Evolutionary conservation across 257 asterid species (phyloP).

Genomic region (Asclepias syriaca): DNA sequence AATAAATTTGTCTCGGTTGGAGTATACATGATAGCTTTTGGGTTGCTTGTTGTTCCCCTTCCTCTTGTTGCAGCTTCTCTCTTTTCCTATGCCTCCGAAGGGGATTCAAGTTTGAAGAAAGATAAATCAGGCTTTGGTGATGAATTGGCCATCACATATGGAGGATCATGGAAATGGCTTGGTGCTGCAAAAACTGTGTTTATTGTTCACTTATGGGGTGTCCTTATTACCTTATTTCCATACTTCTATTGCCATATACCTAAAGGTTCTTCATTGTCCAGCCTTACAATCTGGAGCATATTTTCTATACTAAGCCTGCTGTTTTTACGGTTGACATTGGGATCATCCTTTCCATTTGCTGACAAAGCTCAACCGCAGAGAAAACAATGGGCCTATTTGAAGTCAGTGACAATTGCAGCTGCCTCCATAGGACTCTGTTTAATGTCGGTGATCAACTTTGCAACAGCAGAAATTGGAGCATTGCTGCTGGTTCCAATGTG

Average conservation of each 20-base stretch:
- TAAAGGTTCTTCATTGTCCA: conserved; percentile 42
- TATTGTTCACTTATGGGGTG: conserved; percentile 75
- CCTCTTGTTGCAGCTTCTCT: conserved; percentile 89
- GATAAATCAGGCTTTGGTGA: conserved; percentile 24
- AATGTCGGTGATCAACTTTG: conserved; percentile 90
- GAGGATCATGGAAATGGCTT: conserved; percentile 84
- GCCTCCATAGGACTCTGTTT: conserved; percentile 81
- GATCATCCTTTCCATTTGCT: conserved; percentile 27
- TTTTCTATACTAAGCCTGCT: conserved; percentile 49
- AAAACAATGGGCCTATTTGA: conserved; percentile 64
- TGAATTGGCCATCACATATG: conserved; percentile 28
- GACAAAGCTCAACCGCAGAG: conserved; percentile 22
- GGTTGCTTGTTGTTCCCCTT: conserved; percentile 77
- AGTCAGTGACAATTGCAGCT: conserved; percentile 70
- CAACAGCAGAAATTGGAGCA: conserved; percentile 91
- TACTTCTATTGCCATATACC: conserved; percentile 41
- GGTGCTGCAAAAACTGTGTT: conserved; percentile 65
- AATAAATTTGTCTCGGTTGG: conserved; percentile 84
- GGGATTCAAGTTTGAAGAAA: conserved; percentile 15
- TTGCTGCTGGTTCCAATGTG: conserved; percentile 80
- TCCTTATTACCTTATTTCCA: conserved; percentile 59
- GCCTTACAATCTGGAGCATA: conserved; percentile 44
- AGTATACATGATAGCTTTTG: conserved; percentile 90
- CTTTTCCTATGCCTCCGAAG: conserved; percentile 44
- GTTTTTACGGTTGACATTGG: conserved; percentile 29